phyloP scores from a whole-genome alignment of 139 green algal species.

The Haematococcus lacustris region DNA sequence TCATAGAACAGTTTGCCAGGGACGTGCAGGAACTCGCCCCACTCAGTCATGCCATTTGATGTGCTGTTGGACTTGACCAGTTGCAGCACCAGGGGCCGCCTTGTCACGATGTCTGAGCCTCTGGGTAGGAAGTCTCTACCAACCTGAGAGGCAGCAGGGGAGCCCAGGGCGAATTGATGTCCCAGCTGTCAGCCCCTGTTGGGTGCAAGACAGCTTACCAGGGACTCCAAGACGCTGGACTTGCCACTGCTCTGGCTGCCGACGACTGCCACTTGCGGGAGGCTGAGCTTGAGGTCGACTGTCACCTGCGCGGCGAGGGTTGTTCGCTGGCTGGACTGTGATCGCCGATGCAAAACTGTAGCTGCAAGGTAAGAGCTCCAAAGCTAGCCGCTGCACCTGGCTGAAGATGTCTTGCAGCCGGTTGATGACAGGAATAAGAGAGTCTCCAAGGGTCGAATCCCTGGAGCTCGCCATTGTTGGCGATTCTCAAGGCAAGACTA shows the following conservation, averaged over 20 bases:
- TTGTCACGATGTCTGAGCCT: slow-evolving; percentile 76
- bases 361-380: not conserved
- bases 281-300: slow-evolving; percentile 71
- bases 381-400: slow-evolving; percentile 68
- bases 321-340: not conserved
- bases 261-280: slow-evolving; percentile 91
- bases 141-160: slow-evolving; percentile 51
- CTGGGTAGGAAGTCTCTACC: slow-evolving; percentile 80
- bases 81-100: slow-evolving; percentile 79
- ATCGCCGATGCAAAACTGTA: not conserved
- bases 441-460: slow-evolving; percentile 68
- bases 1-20: slow-evolving; percentile 84
- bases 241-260: slow-evolving; percentile 94
- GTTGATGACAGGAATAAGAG: slow-evolving; percentile 85
- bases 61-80: slow-evolving; percentile 81
- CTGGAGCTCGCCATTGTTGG: no score
- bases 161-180: no score
- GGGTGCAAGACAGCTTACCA: no score
- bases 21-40: slow-evolving; percentile 92
- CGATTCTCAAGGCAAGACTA: no score
- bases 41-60: slow-evolving; percentile 72
- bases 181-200: no score
- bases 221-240: slow-evolving; percentile 84
- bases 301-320: slow-evolving; percentile 48
- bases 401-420: slow-evolving; percentile 89